Base-by-base conservation (phyloP, 2,329 filamentous ascomycete species). In the Triangularia setosa region DNA sequence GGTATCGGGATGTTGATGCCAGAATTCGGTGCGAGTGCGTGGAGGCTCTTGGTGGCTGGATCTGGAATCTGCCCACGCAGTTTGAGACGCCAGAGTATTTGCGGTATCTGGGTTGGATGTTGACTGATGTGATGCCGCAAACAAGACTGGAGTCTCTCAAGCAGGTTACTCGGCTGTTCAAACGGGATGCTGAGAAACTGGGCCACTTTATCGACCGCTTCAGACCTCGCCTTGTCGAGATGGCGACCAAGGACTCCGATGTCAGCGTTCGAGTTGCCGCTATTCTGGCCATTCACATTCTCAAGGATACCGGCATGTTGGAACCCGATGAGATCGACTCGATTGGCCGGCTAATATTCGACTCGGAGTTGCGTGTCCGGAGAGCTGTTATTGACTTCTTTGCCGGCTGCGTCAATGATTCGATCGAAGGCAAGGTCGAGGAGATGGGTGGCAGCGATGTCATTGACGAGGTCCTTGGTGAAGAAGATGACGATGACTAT, bases 131-230 rank as follows among this genome's bases (percentile, higher is more conserved):
- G 3, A 84, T 88, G 65, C 82, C 88, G 0, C 79, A 87, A 8
- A 93, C 92, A 23, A 87, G 95, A 61, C 84, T 89, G n/a, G 93
- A 97, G 75, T 92, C 96, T 2, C 79, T 99, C 52, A 91, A 88
- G 72, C 93, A 98, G 75, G 82, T 99, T 14, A 83, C 86, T 23
- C 88, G 86, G 64, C 83, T 99, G 4, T 94, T 96, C 77, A 89
- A 88, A 72, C 88, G 91, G 64, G 88, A 91, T 69, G 87, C 93
- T 61, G 92, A 92, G 73, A 86, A 96, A 68, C 81, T 99, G 60
- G 90, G 92, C 64, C 91, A 93, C 65, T 99, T 98, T 72, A 97
- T 96, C 35, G 95, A 98, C 75, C 86, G 93, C 57, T 99, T 98
- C 76, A 86, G 93, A 58, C 83, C 89, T 5, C 88, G 95, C 27